A percentile compares a stretch with the other conserved stretches of the same genome.
Evolutionary conservation across 768 basidiomycete species (phyloP).

Genomic region (Calvatia gigantea): DNA sequence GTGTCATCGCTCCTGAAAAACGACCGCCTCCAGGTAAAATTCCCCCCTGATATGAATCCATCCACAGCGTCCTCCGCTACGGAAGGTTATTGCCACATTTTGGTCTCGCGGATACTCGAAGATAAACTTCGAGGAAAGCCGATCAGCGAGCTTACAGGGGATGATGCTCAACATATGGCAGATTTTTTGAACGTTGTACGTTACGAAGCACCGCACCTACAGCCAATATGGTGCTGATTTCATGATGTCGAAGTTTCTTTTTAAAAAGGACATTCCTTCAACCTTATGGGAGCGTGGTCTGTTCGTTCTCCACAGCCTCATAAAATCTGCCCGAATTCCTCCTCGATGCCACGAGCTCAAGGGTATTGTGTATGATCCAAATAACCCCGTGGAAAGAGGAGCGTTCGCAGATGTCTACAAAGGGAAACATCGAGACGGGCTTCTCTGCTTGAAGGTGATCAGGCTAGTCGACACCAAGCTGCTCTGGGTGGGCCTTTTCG

Average conservation of each 20-base stretch:
- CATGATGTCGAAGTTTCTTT: not conserved
- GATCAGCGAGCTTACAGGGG: not conserved
- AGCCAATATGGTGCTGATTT: too few species aligned
- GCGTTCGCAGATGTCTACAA: not conserved
- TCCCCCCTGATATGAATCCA: too few species aligned
- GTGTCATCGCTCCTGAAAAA: not conserved
- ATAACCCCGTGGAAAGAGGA: not conserved
- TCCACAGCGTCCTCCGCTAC: too few species aligned
- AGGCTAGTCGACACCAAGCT: not conserved
- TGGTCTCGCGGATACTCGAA: not conserved
- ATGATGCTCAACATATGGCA: not conserved
- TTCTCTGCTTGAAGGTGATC: not conserved
- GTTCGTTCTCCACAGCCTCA: not conserved
- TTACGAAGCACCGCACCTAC: not conserved
- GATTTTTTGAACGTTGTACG: not conserved
- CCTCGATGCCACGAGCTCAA: not conserved
- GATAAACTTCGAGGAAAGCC: not conserved
- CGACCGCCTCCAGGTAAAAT: too few species aligned
- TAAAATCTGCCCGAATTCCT: not conserved
- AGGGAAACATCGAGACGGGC: not conserved
- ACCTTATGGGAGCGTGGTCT: not conserved
- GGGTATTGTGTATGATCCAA: not conserved
- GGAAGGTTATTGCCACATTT: too few species aligned
- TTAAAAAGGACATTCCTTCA: not conserved
- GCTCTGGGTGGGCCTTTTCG: not conserved